phyloP scores from a whole-genome alignment of 2,329 filamentous ascomycete genomes.

The Gnomoniopsis smithogilvyi region DNA sequence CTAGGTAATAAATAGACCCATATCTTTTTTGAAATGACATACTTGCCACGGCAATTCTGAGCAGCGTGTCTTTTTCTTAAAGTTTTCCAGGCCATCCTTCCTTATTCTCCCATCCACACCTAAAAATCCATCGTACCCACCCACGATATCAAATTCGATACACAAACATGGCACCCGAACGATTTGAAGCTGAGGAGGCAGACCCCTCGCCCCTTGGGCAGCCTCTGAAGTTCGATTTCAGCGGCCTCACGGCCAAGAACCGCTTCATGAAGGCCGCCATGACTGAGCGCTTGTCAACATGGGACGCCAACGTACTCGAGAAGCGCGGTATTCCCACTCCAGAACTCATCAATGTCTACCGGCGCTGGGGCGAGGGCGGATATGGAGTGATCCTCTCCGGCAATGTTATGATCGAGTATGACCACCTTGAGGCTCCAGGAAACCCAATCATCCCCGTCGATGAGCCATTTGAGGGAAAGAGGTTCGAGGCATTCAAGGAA shows the following conservation, averaged over 20 bases:
- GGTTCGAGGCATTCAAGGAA: slow-evolving; percentile 60
- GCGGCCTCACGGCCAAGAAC: slow-evolving; percentile 56
- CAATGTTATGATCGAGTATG: slow-evolving; percentile 62
- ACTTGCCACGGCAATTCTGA: no score
- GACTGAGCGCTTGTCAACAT: slow-evolving; percentile 62
- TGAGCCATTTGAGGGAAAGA: slow-evolving; percentile 47
- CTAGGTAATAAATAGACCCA: no score
- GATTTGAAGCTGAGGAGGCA: slow-evolving; percentile 17
- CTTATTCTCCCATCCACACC: no score
- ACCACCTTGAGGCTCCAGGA: slow-evolving; percentile 53
- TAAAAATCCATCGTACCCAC: not conserved
- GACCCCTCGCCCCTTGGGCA: slow-evolving; percentile 35
- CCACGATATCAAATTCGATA: not conserved
- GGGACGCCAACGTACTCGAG: slow-evolving; percentile 50
- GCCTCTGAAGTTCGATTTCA: slow-evolving; percentile 48
- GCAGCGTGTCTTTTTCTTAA: no score
- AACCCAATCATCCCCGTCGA: slow-evolving; percentile 57
- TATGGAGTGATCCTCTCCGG: slow-evolving; percentile 58
- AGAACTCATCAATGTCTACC: slow-evolving; percentile 52
- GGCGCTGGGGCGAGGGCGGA: slow-evolving; percentile 57
- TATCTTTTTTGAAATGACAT: no score
- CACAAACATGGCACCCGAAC: slow-evolving; percentile 8
- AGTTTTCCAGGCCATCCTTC: no score
- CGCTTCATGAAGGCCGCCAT: slow-evolving; percentile 67
- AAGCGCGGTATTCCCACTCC: slow-evolving; percentile 41